phyloP scores from a whole-genome alignment of 768 basidiomycete genomes.

The Auriscalpium orientale region DNA sequence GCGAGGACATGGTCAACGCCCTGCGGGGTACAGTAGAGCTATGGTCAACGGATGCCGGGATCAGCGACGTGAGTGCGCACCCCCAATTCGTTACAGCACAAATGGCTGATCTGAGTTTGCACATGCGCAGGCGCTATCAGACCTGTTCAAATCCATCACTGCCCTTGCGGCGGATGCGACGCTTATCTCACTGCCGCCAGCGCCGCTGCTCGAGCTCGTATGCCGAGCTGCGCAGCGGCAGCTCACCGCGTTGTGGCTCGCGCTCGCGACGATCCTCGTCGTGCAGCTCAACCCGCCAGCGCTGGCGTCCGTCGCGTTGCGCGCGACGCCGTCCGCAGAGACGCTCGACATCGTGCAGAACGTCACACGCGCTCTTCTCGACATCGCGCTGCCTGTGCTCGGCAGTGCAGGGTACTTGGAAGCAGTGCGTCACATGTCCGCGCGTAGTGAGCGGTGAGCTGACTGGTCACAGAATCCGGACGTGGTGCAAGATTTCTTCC shows the following conservation, averaged over 20 bases:
- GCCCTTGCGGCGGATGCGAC: conserved; percentile 71
- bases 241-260: conserved; percentile 78
- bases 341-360: conserved; percentile 48
- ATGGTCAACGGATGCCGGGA: conserved; percentile 74
- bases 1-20: conserved; percentile 56
- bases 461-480: conserved; percentile 66
- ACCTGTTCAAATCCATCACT: conserved; percentile 81
- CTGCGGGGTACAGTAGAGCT: conserved; percentile 56
- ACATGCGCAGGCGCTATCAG: conserved; percentile 57
- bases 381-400: conserved; percentile 47
- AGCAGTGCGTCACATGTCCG: conserved; percentile 39
- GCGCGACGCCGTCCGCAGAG: conserved; percentile 44
- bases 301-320: conserved; percentile 35
- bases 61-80: conserved; percentile 57
- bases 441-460: background rate
- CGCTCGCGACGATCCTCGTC: conserved; percentile 71
- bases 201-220: conserved; percentile 73
- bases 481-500: conserved; percentile 84
- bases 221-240: conserved; percentile 66
- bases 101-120: background rate
- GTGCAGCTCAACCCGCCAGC: conserved; percentile 78
- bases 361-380: conserved; percentile 50
- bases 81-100: background rate
- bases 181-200: conserved; percentile 71
- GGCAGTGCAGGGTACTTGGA: conserved; percentile 60